phyloP scores from a whole-genome alignment of 345 rosid species.

The Clausena lansium region DNA sequence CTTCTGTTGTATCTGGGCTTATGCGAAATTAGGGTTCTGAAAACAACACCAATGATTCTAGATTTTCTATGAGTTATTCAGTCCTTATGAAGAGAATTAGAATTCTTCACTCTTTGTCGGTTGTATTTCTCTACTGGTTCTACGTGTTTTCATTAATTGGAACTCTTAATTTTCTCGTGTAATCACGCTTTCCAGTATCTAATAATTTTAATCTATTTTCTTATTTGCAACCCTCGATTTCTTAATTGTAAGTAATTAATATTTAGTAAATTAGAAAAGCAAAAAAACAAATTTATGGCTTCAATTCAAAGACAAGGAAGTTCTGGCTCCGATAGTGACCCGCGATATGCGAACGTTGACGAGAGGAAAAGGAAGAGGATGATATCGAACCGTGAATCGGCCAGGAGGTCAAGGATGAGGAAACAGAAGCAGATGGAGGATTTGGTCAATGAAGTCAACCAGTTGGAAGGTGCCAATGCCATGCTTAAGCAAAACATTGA shows the following conservation, averaged over 20 bases:
- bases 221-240: not conserved
- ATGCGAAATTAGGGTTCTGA: conserved; percentile 12
- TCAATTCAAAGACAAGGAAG: conserved; percentile 41
- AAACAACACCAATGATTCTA: conserved; percentile 36
- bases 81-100: conserved; percentile 70
- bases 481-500: conserved; percentile 37
- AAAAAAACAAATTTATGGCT: conserved; percentile 29
- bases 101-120: conserved; percentile 84
- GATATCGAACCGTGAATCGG: conserved; percentile 89
- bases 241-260: not conserved
- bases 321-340: conserved; percentile 72
- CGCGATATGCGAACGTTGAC: conserved; percentile 41
- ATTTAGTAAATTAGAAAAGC: not conserved
- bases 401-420: conserved; percentile 76
- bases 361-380: conserved; percentile 87
- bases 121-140: conserved; percentile 88
- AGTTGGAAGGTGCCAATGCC: conserved; percentile 47
- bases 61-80: conserved; percentile 57
- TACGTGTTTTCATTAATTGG: conserved; percentile 70
- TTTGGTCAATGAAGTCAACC: conserved; percentile 45
- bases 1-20: conserved; percentile 5
- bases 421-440: conserved; percentile 74
- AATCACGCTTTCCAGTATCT: not conserved
- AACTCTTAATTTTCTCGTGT: not conserved
- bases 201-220: not conserved